These are phyloP conservation scores for Pelargonium australe DNA, from an alignment of 441 rosid genomes.

Conservation along the genomic window DNA sequence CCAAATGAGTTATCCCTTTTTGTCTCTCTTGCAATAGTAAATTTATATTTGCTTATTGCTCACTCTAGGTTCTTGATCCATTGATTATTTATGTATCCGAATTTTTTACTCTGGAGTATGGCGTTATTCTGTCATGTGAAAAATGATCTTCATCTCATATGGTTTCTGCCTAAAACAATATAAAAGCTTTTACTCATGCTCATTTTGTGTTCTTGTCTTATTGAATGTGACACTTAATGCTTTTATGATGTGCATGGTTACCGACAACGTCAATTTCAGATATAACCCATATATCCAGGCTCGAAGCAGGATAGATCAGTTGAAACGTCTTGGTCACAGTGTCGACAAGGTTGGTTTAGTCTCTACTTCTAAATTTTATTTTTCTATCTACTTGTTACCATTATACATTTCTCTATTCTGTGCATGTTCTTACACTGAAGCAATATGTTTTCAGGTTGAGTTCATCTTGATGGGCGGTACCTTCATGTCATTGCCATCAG, in stretches of 20 bases:
- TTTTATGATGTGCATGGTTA: neutral
- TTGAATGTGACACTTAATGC: neutral
- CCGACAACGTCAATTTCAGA: conserved; percentile 31
- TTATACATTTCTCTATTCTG: neutral
- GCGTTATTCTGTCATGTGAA: neutral
- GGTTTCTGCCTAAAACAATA: neutral
- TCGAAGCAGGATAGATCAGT: conserved; percentile 96
- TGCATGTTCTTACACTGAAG: neutral
- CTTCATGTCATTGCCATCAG: conserved; percentile 93
- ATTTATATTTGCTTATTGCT: neutral
- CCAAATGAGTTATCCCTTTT: neutral
- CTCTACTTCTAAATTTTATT: neutral
- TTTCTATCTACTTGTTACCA: neutral
- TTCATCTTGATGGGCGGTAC: conserved; percentile 98
- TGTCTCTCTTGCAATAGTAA: neutral
- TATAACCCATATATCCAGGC: conserved; percentile 97
- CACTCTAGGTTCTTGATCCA: neutral
- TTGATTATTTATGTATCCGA: neutral
- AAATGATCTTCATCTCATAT: neutral
- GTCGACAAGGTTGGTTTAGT: conserved; percentile 71
- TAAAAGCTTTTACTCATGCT: neutral
- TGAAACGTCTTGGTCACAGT: conserved; percentile 94
- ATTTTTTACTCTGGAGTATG: neutral
- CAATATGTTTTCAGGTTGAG: conserved; percentile 61
- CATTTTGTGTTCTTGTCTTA: neutral